Evolutionary conservation across 768 basidiomycete species (phyloP), one percentile per base, ranked within the genome.

Genomic region (Astraeus odoratus): DNA sequence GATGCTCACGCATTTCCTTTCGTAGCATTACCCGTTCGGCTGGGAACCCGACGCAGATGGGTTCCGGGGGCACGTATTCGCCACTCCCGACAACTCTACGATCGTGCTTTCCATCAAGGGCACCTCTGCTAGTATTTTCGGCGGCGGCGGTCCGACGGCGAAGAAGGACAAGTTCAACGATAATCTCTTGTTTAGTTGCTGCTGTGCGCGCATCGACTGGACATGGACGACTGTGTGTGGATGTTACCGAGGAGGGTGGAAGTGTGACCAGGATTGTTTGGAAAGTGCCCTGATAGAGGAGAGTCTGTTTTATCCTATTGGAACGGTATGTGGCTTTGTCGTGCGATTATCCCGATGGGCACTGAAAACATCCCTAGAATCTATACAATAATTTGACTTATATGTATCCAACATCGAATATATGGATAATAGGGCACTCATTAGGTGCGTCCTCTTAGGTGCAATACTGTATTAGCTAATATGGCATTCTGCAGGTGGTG

Each of bases 91-190:
- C 61, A 96, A 97, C 60, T 71, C 75, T 30, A 94, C 89, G 0
- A 74, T 97, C 31, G 76, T 95, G 23, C 72, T 97, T 29, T 78
- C 90, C 20, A 86, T 98, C 72, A 97, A 98, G 63, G 95, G 95
- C 26, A 96, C 94, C 0, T 88, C 88, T n/a, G 79, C 87, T 0
- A 77, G 77, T 3, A 40, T 80, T 8, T 75, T 90, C 42, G 78
- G 87, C 1, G 77, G 83, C 16, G 81, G 81, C 1, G 90, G 91
- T 0, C 81, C 83, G 12, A 97, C 95, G n/a, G 73, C 73, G 2
- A 82, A 80, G 69, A 95, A 92, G 58, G 95, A 97, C 70, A 94
- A 86, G 65, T 60, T 87, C 43, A 97, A 97, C 68, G 93, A 97
- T 61, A 97, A 94, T 53, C 63, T 96, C 5, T 65, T 97, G 47